These are phyloP conservation scores for Microbotryomycetes sp. DNA, from an alignment of 1,284 basidiomycete genomes.

Conservation along the genomic window DNA sequence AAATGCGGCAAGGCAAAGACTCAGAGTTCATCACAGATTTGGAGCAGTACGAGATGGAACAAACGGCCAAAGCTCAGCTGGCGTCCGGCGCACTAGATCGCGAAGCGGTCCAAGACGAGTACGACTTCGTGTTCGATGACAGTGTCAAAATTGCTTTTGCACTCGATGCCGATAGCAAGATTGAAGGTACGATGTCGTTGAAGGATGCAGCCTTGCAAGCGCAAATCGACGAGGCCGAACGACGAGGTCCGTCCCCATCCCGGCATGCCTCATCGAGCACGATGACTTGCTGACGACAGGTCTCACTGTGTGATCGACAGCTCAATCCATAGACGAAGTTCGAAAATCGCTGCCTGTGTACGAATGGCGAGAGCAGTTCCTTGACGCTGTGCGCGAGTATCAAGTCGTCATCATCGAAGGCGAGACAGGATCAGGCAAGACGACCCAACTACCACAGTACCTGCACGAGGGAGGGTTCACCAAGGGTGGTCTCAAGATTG, in stretches of 20 bases:
- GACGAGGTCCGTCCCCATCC: slow-evolving; percentile 64
- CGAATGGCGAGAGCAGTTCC: slow-evolving; percentile 72
- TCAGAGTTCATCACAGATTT: slow-evolving; percentile 92
- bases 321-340: slow-evolving; percentile 79
- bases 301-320: too few relatives aligned
- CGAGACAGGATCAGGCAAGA: slow-evolving; percentile 64
- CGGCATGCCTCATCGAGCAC: not conserved
- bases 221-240: slow-evolving; percentile 87
- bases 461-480: slow-evolving; percentile 96
- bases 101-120: slow-evolving; percentile 64
- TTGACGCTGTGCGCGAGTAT: slow-evolving; percentile 81
- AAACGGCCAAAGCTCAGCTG: slow-evolving; percentile 82
- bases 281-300: too few relatives aligned
- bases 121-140: slow-evolving; percentile 98
- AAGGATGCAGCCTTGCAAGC: slow-evolving; percentile 77
- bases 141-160: slow-evolving; percentile 92
- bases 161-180: slow-evolving; percentile 55
- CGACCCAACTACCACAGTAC: slow-evolving; percentile 96
- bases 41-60: slow-evolving; percentile 81
- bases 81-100: slow-evolving; percentile 85
- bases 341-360: slow-evolving; percentile 88
- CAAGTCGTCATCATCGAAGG: slow-evolving; percentile 53
- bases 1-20: slow-evolving; percentile 55
- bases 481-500: slow-evolving; percentile 77
- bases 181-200: slow-evolving; percentile 59